Base-by-base conservation (phyloP, 169 alveolate species). In the Eimeria nieschulzi region DNA sequence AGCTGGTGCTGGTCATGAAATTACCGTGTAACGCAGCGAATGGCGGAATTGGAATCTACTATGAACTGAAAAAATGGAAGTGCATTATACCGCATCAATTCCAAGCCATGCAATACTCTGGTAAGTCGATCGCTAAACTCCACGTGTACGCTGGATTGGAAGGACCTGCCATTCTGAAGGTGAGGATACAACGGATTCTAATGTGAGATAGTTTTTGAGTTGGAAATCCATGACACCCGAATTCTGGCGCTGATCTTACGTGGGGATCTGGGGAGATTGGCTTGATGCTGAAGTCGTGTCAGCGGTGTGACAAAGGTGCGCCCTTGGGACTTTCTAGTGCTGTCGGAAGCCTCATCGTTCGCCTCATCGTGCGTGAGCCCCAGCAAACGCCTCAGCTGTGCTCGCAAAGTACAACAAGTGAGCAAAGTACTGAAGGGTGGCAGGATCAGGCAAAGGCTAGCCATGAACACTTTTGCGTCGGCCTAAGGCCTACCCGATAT, bases 221-320 rank as follows among this genome's bases (percentile, higher is more conserved):
- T 33, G 46, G 46, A 33, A 33, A 33, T 33, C 46, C 46, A 33
- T 33, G 46, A 33, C 46, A 33, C 3, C 0, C 0, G 46, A 33
- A 3, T 33, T 33, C 54, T 6, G 21, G 13, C 53, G 55, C 39
- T 33, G 53, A 80, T 15, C 91, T 9, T 55, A 84, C 91, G 25
- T 2, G 83, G 73, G 23, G 91, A 51, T 7, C 91, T 82, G 13
- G 91, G 91, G 63, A 84, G 91, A 6, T 7, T 21, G 10, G 91
- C 91, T 72, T 84, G 91, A 39, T 84, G 91, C 91, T 84, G 91
- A 51, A 84, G 91, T 26, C 72, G 72, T 59, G 91, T 84, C 53
- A 84, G 61, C 54, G 91, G 91, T 7, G 91, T 84, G 23, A 84
- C 72, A 84, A 84, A 84, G 33, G 72, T 7, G 2, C 91, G 91